These are phyloP conservation scores for Macrophomina phaseolina DNA, from an alignment of 2,329 filamentous ascomycete genomes.

Conservation along the genomic window DNA sequence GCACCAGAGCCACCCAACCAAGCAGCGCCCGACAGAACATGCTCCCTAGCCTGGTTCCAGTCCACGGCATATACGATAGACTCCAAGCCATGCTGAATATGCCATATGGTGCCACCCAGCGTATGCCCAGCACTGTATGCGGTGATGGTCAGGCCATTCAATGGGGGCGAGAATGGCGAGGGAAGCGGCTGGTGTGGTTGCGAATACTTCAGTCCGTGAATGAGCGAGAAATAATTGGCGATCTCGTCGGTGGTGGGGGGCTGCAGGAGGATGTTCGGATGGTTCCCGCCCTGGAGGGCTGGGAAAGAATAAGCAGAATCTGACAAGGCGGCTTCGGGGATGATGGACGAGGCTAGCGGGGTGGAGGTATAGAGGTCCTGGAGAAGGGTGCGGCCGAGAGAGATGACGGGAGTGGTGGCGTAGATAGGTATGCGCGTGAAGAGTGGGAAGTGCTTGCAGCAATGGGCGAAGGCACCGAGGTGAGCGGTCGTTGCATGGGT, in stretches of 20 bases:
- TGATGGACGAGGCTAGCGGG: constrained; percentile 83
- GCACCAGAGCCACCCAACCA: constrained; percentile 85
- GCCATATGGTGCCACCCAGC: constrained; percentile 97
- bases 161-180: constrained; percentile 84
- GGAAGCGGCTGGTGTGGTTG: constrained; percentile 90
- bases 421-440: constrained; percentile 94
- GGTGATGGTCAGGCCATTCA: constrained; percentile 91
- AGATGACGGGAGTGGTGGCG: constrained; percentile 90
- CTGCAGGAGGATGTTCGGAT: constrained; percentile 62
- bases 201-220: constrained; percentile 94
- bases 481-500: constrained; percentile 93
- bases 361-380: constrained; percentile 93
- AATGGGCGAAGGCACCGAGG: constrained; percentile 91
- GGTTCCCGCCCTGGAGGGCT: constrained; percentile 56
- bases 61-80: constrained; percentile 97
- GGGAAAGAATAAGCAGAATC: constrained; percentile 62
- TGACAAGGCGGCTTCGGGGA: constrained; percentile 74
- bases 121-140: constrained; percentile 97
- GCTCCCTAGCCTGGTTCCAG: constrained; percentile 97
- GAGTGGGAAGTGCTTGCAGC: constrained; percentile 92
- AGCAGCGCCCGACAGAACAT: constrained; percentile 89
- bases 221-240: constrained; percentile 85
- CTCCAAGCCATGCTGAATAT: constrained; percentile 94
- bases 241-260: constrained; percentile 88
- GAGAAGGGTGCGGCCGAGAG: constrained; percentile 85